Percentiles rank a stretch among this genome's conserved stretches.
Conservation (phyloP, 1,139 yeast species). For the Pichia sp. region DNA sequence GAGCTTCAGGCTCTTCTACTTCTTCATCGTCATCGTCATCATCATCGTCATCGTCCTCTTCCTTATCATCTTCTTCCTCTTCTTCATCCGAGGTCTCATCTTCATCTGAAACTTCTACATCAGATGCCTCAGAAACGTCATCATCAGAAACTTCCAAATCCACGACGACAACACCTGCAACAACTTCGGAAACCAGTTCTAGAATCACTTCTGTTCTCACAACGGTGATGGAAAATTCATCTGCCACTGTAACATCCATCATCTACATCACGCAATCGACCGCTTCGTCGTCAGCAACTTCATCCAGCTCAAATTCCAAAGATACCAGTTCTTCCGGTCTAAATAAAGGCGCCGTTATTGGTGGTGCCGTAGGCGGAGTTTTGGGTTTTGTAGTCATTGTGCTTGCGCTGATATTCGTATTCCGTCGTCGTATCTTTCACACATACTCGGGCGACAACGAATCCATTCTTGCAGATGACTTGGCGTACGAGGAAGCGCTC, state of each 20-base stretch:
- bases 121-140: constrained; percentile 9
- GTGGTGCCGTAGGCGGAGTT: constrained; percentile 64
- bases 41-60: constrained; percentile 11
- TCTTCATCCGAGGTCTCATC: constrained; percentile 12
- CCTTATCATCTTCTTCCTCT: constrained; percentile 10
- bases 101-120: constrained; percentile 12
- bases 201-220: constrained; percentile 21
- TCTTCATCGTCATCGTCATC: constrained; percentile 18
- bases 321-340: constrained; percentile 9
- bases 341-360: constrained; percentile 50
- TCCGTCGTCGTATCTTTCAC: constrained; percentile 37
- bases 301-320: constrained; percentile 7
- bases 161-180: neutral
- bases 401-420: constrained; percentile 37
- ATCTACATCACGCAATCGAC: constrained; percentile 19
- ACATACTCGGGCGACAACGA: constrained; percentile 45
- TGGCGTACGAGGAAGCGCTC: constrained; percentile 37
- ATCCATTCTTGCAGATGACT: constrained; percentile 51
- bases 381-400: constrained; percentile 40
- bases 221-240: constrained; percentile 15
- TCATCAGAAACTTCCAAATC: constrained; percentile 2
- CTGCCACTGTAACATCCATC: constrained; percentile 20
- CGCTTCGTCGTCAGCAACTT: constrained; percentile 8
- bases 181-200: neutral
- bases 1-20: constrained; percentile 10